Evolutionary conservation across 116 monocot species (phyloP).

Genomic region (Dioscorea cayenensis): DNA sequence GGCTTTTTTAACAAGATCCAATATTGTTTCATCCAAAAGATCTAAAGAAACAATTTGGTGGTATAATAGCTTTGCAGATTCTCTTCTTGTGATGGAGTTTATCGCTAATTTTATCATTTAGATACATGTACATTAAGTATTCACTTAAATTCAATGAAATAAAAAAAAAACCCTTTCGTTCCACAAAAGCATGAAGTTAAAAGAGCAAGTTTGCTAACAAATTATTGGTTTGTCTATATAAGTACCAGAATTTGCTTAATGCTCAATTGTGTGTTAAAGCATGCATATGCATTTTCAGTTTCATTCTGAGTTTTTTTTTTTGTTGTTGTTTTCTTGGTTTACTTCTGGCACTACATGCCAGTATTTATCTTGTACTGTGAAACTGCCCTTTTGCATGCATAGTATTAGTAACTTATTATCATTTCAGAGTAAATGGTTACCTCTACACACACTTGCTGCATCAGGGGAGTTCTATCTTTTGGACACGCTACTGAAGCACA

Average conservation of each 20-base stretch:
- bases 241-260: not conserved
- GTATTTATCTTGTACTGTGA: not conserved
- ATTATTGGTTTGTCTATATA: not conserved
- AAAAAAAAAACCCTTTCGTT: not conserved
- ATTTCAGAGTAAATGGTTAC: constrained; percentile 88
- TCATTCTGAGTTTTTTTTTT: not conserved
- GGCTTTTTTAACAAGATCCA: no score
- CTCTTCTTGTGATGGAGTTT: not conserved
- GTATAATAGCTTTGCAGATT: not conserved
- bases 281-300: not conserved
- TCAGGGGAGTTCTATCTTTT: constrained; percentile 93
- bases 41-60: not conserved
- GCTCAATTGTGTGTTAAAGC: not conserved
- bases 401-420: constrained; percentile 7
- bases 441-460: constrained; percentile 78
- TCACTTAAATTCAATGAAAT: not conserved
- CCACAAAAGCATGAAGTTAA: not conserved
- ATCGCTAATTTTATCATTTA: not conserved
- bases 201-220: not conserved
- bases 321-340: not conserved
- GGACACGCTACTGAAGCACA: constrained; percentile 71
- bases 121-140: not conserved
- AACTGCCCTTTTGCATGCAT: not conserved
- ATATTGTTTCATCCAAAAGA: not conserved
- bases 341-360: not conserved